Base-by-base conservation (phyloP, 805 yeast species). In the Kuraishia capsulata region DNA sequence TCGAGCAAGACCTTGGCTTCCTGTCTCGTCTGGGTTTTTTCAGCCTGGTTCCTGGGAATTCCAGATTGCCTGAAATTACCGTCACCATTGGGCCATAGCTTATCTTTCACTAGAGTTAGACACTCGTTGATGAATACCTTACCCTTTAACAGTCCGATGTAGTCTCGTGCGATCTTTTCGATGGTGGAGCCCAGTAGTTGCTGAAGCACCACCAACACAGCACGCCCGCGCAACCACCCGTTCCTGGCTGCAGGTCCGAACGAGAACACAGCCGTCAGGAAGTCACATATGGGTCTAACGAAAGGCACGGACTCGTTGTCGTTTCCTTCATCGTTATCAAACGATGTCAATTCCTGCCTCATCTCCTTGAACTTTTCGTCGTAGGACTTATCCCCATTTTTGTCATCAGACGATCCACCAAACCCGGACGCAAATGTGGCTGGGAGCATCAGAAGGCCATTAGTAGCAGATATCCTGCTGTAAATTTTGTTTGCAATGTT, bases 151-250 rank as follows among this genome's bases (percentile, higher is more conserved):
- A 48, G 49, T 29, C 64, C 61, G 24, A 73, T 55, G 41, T 61
- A 61, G 21, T 69, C 66, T 30, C 78, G 60, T 4, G 77, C 68
- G 39, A 72, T 74, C 51, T 76, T 79, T 51, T 89, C 96, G 37
- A 61, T 80, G 0, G 96, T 82, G 2, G 90, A 83, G 0, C 97
- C 97, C 29, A 89, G 67, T 1, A 89, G 57, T 53, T 87, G 96
- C 55, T 88, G 96, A 38, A 89, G 60, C 3, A 89, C 75, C 4
- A 87, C 77, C 29, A 88, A 69, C 6, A 87, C 65, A 0, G 96
- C 96, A 33, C 88, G 65, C 0, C 96, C 97, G 38, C 95, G 64
- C 2, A 89, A 57, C 95, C 96, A 86, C 35, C 77, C 75, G 35
- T 76, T 77, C 2, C 83, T 68, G 14, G 45, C 54, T n/a, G 56